Evolutionary conservation across 1,139 yeast genomes (phyloP), one percentile per base, ranked within the genome.

Genomic region (Saccharomyces hybrid): DNA sequence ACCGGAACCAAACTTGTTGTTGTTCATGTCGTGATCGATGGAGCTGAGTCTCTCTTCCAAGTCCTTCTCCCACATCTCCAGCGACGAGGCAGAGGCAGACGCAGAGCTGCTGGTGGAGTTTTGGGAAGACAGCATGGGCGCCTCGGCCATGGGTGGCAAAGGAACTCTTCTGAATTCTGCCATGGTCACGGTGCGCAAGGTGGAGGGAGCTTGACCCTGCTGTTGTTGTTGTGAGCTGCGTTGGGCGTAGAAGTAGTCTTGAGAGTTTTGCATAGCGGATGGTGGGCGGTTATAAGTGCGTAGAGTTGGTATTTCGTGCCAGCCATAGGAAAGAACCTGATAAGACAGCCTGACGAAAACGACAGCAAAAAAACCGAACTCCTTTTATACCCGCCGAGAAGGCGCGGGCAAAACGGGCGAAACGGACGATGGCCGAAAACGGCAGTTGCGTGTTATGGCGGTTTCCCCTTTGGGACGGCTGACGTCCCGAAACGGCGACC

Each of bases 1-100:
- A n/a, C 62, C 57, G 27, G 63, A 62, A 13, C 65, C 64, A 51
- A 64, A 52, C 56, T 66, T 66, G 56, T 60, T 61, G 52, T 60
- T 58, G 58, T 59, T 58, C 49, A 61, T 61, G 54, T 68, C 56
- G 62, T 67, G 60, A 69, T 68, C 61, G 63, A 72, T 68, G 68
- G 69, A 61, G 66, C 69, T 68, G 60, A 78, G 60, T 70, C 79
- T 61, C 61, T 70, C 73, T 61, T 75, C 77, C 50, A 72, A 65
- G 53, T 66, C 72, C 51, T 69, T 71, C 54, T 78, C 82, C 80
- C 84, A 81, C 63, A 77, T 79, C 56, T 75, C 76, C 50, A 81
- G 73, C 62, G 73, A 71, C 59, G 76, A 78, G 55, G 70, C 76
- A 54, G 62, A 63, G 2, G 44, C 44, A 5, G 62, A 53, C 2